phyloP scores from a whole-genome alignment of 108 stramenopile genomes.

The Phaeodactylum tricornutum region DNA sequence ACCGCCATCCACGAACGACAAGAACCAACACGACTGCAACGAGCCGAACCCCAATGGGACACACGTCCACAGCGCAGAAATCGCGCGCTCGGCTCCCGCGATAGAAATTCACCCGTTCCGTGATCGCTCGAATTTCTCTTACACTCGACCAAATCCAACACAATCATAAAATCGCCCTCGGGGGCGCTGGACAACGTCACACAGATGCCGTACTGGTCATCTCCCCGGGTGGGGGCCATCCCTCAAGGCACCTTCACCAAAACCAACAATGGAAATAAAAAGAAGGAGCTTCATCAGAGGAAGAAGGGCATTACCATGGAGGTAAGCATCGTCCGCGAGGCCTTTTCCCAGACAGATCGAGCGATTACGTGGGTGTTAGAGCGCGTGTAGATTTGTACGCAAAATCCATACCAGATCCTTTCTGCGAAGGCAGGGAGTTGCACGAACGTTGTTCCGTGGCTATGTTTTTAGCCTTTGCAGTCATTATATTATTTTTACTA shows the following conservation, averaged over 20 bases:
- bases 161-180: too few relatives aligned
- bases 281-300: conserved; percentile 10
- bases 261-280: conserved; percentile 13
- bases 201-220: conserved; percentile 34
- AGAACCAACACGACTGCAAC: too few relatives aligned
- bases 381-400: conserved; percentile 6
- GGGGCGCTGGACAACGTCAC: too few relatives aligned
- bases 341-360: too few relatives aligned
- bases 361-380: background rate
- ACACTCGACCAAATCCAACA: too few relatives aligned
- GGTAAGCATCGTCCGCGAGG: too few relatives aligned
- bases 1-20: too few relatives aligned
- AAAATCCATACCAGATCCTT: background rate
- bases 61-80: too few relatives aligned
- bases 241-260: conserved; percentile 31
- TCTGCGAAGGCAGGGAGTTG: background rate
- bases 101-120: too few relatives aligned
- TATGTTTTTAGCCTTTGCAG: background rate
- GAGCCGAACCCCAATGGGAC: too few relatives aligned
- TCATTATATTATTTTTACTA: conserved; percentile 4
- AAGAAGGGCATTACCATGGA: conserved; percentile 73
- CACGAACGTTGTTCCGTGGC: background rate
- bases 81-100: too few relatives aligned
- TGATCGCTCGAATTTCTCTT: too few relatives aligned
- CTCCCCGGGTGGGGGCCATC: conserved; percentile 64